Conservation (phyloP, 2,329 filamentous ascomycete species). For the Phyllosticta citriasiana region DNA sequence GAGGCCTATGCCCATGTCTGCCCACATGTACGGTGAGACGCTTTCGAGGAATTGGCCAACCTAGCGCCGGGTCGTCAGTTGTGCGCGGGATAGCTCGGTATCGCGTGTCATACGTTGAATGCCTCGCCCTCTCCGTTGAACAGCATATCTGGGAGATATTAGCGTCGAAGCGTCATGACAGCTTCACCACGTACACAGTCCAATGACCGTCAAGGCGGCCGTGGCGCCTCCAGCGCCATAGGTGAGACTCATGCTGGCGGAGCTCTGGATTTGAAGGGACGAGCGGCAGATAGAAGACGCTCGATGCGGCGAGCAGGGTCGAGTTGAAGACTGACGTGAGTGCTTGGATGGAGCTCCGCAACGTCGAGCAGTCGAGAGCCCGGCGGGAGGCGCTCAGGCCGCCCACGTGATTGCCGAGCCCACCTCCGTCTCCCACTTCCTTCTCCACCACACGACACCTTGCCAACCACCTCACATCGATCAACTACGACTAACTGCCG, state of each 20-base stretch:
- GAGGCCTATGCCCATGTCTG: constrained; percentile 76
- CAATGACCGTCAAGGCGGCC: constrained; percentile 61
- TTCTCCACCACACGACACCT: constrained; percentile 13
- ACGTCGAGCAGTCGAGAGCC: constrained; percentile 1
- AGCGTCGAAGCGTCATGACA: neutral
- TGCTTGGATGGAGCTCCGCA: constrained; percentile 8
- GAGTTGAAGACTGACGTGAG: constrained; percentile 1
- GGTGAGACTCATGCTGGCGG: constrained; percentile 53
- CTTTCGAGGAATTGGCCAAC: constrained; percentile 90
- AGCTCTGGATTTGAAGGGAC: constrained; percentile 1
- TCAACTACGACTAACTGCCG: neutral
- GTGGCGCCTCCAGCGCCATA: constrained; percentile 62
- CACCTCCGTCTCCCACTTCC: neutral
- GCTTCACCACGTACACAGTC: constrained; percentile 56
- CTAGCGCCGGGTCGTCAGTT: constrained; percentile 32
- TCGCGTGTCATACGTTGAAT: constrained; percentile 63
- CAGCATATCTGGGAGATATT: constrained; percentile 69
- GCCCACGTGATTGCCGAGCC: neutral
- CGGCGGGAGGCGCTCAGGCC: neutral
- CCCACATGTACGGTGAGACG: constrained; percentile 91
- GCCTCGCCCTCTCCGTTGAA: constrained; percentile 92
- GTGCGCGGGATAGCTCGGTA: neutral
- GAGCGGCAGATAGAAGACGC: constrained; percentile 2
- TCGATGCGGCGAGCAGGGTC: constrained; percentile 3
- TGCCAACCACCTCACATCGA: constrained; percentile 10